Evolutionary conservation across 148 eudicot genomes (phyloP), one percentile per base, ranked within the genome.

Genomic region (Vaccinium darrowii): DNA sequence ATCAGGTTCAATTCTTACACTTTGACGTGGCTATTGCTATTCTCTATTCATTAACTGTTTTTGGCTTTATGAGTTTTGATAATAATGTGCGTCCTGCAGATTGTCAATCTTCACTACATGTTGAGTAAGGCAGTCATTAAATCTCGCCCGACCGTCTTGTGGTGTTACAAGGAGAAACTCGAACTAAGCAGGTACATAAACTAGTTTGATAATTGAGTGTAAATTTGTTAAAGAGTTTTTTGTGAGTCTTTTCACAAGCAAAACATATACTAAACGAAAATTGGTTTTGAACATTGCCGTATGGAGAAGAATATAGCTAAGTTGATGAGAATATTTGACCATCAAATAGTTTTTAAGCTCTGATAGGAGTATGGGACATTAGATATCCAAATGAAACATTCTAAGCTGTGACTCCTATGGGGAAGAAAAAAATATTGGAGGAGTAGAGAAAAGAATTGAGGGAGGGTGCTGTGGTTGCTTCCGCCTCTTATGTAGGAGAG

Each of bases 91-190:
- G 1, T 51, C 11, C 78, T 30, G 30, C 92, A 95, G 98, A 89
- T 95, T 90, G 96, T 91, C 85, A 93, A 92, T 89, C 93, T 95
- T 69, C 90, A 95, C 82, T 85, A 85, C 85, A 90, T 93, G 91
- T 89, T 93, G 15, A 88, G 91, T 58, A 87, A 92, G 36, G 89
- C 95, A 3, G 85, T 89, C 83, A 87, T 88, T 19, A 94, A 95
- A 88, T 88, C 94, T 47, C 86, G 90, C 74, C 98, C 98, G 21
- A 80, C 82, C 82, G 95, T 92, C 84, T 89, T 95, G 13, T 95
- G 98, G 98, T 95, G 98, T 78, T 95, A 95, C 86, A 92, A 84
- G 88, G 91, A 94, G 25, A 91, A 94, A 82, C 94, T 95, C 25
- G 98, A 91, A 51, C 88, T 92, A 3, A 93, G 94, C 94, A 93